These are phyloP conservation scores for Deinandra increscens DNA, from an alignment of 129 eudicot species.

Conservation along the genomic window DNA sequence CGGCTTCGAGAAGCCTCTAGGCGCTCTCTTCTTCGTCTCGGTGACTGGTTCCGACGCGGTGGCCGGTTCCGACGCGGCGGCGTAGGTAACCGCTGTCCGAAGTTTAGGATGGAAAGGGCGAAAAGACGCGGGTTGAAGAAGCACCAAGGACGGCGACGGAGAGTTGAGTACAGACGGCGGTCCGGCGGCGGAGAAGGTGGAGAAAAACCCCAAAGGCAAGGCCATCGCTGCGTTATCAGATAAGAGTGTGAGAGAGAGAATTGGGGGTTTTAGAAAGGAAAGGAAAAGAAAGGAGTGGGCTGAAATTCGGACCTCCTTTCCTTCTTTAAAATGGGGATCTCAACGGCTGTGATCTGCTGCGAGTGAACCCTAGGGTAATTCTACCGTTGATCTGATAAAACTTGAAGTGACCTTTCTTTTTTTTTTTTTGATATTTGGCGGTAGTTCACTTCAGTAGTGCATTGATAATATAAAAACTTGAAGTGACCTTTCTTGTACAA, in stretches of 20 bases:
- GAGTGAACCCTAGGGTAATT: not conserved
- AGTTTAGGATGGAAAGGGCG: not conserved
- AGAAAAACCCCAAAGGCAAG: slow-evolving; percentile 32
- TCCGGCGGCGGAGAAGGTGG: slow-evolving; percentile 25
- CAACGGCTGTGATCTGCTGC: not conserved
- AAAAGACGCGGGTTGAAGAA: slow-evolving; percentile 7
- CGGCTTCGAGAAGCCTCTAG: slow-evolving; percentile 40
- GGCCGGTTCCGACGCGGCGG: slow-evolving; percentile 37
- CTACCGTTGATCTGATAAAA: too few relatives aligned
- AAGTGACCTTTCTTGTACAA: too few relatives aligned
- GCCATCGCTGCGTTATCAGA: slow-evolving; percentile 18
- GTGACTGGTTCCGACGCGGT: slow-evolving; percentile 35
- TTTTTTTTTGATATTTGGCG: too few relatives aligned
- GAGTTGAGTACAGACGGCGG: slow-evolving; percentile 23
- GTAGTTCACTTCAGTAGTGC: too few relatives aligned
- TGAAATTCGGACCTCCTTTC: not conserved
- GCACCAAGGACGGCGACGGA: slow-evolving; percentile 6
- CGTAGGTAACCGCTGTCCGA: slow-evolving; percentile 19
- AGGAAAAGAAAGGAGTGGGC: too few relatives aligned
- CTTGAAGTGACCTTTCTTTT: too few relatives aligned
- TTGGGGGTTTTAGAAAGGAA: slow-evolving; percentile 12
- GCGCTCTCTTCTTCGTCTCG: slow-evolving; percentile 38
- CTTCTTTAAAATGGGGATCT: not conserved
- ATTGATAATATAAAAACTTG: too few relatives aligned
- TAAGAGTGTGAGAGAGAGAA: not conserved